Evolutionary conservation across 75 land plant genomes (phyloP).

Genomic region (Isoetes taiwanensis): DNA sequence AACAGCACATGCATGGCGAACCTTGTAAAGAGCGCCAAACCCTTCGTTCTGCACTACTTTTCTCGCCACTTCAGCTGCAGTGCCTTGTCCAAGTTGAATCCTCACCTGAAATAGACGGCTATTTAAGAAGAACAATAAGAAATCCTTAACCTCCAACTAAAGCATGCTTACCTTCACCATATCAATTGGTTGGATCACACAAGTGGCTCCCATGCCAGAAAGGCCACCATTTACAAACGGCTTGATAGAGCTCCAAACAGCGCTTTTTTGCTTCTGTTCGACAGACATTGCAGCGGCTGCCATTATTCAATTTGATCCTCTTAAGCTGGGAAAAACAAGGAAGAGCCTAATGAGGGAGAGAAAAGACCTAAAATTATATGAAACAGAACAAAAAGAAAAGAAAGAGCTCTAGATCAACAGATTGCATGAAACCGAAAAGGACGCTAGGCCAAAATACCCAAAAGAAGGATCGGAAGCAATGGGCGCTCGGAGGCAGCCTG

Average conservation of each 20-base stretch:
- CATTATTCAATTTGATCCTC: too few relatives aligned
- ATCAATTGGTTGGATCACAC: constrained; percentile 88
- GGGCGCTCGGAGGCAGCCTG: too few relatives aligned
- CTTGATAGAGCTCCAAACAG: constrained; percentile 70
- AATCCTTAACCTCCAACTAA: not conserved
- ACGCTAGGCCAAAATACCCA: too few relatives aligned
- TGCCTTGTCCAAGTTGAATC: constrained; percentile 84
- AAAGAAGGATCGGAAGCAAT: too few relatives aligned
- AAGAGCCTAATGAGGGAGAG: too few relatives aligned
- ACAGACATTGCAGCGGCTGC: too few relatives aligned
- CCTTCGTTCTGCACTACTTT: constrained; percentile 66
- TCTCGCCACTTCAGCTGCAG: constrained; percentile 44
- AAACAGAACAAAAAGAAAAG: too few relatives aligned
- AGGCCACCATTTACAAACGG: constrained; percentile 85
- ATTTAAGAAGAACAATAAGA: not conserved
- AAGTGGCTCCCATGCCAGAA: constrained; percentile 87
- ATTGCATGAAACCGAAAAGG: too few relatives aligned
- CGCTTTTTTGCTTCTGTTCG: too few relatives aligned
- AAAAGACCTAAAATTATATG: too few relatives aligned
- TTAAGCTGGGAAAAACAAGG: too few relatives aligned
- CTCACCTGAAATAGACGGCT: constrained; percentile 49
- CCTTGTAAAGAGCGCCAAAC: constrained; percentile 74
- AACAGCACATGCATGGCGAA: constrained; percentile 15
- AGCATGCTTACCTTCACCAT: constrained; percentile 85
- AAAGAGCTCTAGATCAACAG: too few relatives aligned